Percentiles rank a stretch among this genome's conserved stretches.
These are phyloP conservation scores for Cystobasidium slooffiae DNA, from an alignment of 1,284 basidiomycete species.

Conservation along the genomic window DNA sequence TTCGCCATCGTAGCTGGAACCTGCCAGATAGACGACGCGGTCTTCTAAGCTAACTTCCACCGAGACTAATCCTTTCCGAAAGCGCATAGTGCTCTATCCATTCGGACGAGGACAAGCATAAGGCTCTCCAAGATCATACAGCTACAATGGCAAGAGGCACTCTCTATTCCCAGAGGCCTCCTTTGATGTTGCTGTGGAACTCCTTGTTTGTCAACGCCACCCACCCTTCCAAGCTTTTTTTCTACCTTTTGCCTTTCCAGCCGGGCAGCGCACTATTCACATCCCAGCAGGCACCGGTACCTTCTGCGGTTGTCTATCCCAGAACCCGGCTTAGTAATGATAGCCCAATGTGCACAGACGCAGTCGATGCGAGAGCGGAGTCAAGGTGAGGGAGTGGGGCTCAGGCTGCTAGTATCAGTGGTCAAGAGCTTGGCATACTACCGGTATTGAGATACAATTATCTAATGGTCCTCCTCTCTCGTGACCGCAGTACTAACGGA, in stretches of 20 bases:
- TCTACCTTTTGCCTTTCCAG: neutral
- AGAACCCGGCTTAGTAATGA: no score
- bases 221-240: slow-evolving; percentile 1
- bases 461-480: no score
- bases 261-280: no score
- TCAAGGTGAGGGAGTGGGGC: no score
- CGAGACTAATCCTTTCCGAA: neutral
- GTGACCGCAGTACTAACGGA: no score
- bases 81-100: neutral
- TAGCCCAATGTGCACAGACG: no score
- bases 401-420: no score
- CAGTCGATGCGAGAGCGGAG: no score
- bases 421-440: no score
- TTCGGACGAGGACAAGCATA: neutral
- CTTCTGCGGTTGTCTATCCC: no score
- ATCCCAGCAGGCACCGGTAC: no score
- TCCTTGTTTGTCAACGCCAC: neutral
- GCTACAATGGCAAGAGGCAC: neutral
- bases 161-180: neutral
- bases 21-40: slow-evolving; percentile 9
- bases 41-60: neutral
- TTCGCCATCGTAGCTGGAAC: neutral
- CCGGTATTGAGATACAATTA: no score
- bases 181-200: neutral
- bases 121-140: neutral